Conservation (phyloP, 441 rosid species). For the Aquilaria agallochum region DNA sequence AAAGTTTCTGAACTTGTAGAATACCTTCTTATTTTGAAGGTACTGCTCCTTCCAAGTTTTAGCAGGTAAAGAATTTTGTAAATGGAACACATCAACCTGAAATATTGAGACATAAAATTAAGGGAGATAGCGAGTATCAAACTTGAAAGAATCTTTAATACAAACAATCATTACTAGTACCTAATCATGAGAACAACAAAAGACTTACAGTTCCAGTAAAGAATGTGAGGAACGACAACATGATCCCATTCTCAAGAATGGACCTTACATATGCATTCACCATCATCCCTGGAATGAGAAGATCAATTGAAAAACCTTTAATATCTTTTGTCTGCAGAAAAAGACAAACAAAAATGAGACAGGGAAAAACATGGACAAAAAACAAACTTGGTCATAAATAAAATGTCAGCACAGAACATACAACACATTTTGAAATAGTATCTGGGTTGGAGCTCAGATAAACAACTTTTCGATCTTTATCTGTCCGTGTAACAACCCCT, state of each 20-base stretch:
- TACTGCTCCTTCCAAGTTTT: constrained; percentile 86
- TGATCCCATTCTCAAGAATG: constrained; percentile 88
- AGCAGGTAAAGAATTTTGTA: constrained; percentile 54
- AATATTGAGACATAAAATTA: constrained; percentile 19
- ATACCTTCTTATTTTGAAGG: constrained; percentile 71
- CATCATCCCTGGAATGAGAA: constrained; percentile 97
- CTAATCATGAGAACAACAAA: constrained; percentile 8
- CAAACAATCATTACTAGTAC: constrained; percentile 2
- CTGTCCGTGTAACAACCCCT: constrained; percentile 73
- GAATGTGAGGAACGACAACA: constrained; percentile 87
- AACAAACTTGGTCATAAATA: constrained; percentile 7
- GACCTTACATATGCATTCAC: constrained; percentile 85
- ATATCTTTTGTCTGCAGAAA: constrained; percentile 76
- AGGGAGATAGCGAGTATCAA: constrained; percentile 11
- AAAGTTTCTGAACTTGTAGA: background rate
- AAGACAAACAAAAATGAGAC: constrained; percentile 14
- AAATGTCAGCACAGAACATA: constrained; percentile 29
- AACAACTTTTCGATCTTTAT: constrained; percentile 74
- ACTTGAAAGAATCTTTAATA: constrained; percentile 2
- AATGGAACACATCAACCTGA: constrained; percentile 89
- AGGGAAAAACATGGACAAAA: background rate
- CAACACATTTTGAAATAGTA: constrained; percentile 74
- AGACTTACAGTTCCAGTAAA: constrained; percentile 95
- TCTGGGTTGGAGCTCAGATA: constrained; percentile 68
- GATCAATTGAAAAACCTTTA: constrained; percentile 90